Base-by-base conservation (phyloP, 1,284 basidiomycete species). In the Ustilago tritici region DNA sequence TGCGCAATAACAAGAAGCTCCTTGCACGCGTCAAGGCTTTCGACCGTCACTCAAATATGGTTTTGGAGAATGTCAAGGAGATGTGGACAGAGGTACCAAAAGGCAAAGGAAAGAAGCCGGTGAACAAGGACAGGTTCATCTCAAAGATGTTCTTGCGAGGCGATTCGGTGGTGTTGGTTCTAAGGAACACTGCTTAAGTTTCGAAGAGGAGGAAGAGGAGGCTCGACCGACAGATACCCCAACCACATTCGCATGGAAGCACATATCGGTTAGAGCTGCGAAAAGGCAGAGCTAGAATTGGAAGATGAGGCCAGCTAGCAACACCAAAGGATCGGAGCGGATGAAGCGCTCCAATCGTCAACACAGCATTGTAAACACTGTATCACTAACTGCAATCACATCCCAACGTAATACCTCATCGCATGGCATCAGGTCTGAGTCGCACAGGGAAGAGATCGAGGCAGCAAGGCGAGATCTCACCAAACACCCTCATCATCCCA, bases 31-130 rank as follows among this genome's bases (percentile, higher is more conserved):
- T 99, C 69, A 99, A 99, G 88, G 97, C 97, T 0, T 99, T 99
- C 87, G 97, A 99, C 88, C 90, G 97, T 84, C 97, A 99, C 88
- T 93, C 93, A 80, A 99, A 99, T 87, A 98, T 99, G 96, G 97
- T 86, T 9, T 70, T 86, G 14, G 84, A 86, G 60, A 86, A 85
- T 41, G 84, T 86, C 34, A 86, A 86, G 68, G 84, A 86, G 93
- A 98, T 98, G 96, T 99, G 97, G 97, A 98, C 95, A 34, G 97
- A 99, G 87, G 88, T 93, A 61, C 97, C 97, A 28, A 99, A 98
- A 88, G 95, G 95, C 58, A 99, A 98, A 89, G 95, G 94, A 86
- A 97, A 97, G 89, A 98, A 98, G 87, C 93, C 97, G 3, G 92
- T 99, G 71, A 98, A 99, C 89, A 86, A 86, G 66, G 84, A 99